These are phyloP conservation scores for Fusarium hostae DNA, from an alignment of 2,329 filamentous ascomycete genomes.

Conservation along the genomic window DNA sequence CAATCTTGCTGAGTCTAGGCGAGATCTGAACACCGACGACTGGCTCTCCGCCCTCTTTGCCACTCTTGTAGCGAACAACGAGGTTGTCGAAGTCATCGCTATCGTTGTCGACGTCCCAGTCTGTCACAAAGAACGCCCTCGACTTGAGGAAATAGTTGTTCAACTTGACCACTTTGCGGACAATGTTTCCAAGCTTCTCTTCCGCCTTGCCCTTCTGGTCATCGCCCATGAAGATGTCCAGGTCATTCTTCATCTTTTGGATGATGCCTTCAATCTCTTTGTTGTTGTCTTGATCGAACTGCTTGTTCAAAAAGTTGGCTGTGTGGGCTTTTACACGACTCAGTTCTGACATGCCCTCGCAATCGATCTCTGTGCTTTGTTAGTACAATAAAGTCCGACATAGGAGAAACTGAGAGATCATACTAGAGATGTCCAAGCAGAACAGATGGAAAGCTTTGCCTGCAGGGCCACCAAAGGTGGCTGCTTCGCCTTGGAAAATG, in stretches of 20 bases:
- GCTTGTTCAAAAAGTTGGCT: not conserved
- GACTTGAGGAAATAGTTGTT: conserved; percentile 22
- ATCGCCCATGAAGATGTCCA: conserved; percentile 22
- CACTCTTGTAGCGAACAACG: not conserved
- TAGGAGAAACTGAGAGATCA: not conserved
- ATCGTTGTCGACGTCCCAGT: not conserved
- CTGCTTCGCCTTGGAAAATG: conserved; percentile 7
- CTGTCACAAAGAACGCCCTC: conserved; percentile 19
- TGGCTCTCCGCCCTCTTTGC: not conserved
- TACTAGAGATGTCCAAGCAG: conserved; percentile 24
- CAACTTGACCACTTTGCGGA: not conserved
- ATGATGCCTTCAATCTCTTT: not conserved
- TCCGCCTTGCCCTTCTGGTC: not conserved
- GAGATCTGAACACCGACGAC: conserved; percentile 20
- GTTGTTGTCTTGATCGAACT: not conserved
- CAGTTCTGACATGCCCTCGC: conserved; percentile 5
- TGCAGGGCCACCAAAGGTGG: conserved; percentile 15
- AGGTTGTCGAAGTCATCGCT: not conserved
- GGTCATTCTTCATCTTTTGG: not conserved
- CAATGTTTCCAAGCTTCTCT: not conserved
- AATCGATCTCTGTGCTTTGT: conserved; percentile 5
- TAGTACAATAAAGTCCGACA: not conserved
- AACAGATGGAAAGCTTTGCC: conserved; percentile 20
- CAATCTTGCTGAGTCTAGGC: conserved; percentile 24
- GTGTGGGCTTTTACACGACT: conserved; percentile 19